Percentiles rank a stretch among this genome's conserved stretches.
Evolutionary conservation across 768 basidiomycete species (phyloP).

Genomic region (Mycena rebaudengoi): DNA sequence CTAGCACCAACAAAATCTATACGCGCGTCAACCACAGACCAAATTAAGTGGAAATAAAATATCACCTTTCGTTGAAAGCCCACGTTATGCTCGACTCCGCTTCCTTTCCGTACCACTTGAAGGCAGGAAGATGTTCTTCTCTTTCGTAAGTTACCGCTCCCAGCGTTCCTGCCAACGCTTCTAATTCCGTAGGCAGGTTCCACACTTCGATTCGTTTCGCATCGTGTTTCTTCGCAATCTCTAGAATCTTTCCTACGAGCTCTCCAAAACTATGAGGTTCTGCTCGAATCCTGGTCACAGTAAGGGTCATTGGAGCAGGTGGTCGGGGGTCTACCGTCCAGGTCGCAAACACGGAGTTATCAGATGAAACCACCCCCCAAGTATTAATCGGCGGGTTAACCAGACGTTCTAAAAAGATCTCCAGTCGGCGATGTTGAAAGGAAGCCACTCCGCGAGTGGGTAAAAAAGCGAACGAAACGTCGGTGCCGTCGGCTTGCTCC

Average conservation of each 20-base stretch:
- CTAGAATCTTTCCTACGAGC: constrained; percentile 45
- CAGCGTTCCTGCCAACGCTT: constrained; percentile 31
- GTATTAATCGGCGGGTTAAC: constrained; percentile 25
- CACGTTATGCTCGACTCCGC: constrained; percentile 45
- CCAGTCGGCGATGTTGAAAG: constrained; percentile 47
- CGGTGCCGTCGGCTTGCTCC: constrained; percentile 19
- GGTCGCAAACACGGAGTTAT: constrained; percentile 42
- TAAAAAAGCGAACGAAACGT: constrained; percentile 48
- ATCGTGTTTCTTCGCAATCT: constrained; percentile 42
- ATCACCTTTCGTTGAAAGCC: constrained; percentile 59
- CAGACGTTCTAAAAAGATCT: constrained; percentile 29
- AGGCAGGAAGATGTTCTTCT: constrained; percentile 49
- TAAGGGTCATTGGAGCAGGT: constrained; percentile 42
- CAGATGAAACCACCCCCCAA: constrained; percentile 40
- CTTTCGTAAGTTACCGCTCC: constrained; percentile 44
- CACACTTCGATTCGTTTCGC: constrained; percentile 55
- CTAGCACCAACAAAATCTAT: constrained; percentile 53
- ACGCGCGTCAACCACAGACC: not conserved
- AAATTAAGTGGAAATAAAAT: not conserved
- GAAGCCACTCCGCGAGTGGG: constrained; percentile 58
- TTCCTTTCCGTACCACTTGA: constrained; percentile 60
- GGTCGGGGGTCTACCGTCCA: constrained; percentile 53
- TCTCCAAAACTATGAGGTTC: constrained; percentile 38
- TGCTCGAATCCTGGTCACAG: constrained; percentile 53
- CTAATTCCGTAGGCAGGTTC: constrained; percentile 49